These are phyloP conservation scores for Verticillium nonalfalfae DNA, from an alignment of 2,329 filamentous ascomycete species.

Conservation along the genomic window DNA sequence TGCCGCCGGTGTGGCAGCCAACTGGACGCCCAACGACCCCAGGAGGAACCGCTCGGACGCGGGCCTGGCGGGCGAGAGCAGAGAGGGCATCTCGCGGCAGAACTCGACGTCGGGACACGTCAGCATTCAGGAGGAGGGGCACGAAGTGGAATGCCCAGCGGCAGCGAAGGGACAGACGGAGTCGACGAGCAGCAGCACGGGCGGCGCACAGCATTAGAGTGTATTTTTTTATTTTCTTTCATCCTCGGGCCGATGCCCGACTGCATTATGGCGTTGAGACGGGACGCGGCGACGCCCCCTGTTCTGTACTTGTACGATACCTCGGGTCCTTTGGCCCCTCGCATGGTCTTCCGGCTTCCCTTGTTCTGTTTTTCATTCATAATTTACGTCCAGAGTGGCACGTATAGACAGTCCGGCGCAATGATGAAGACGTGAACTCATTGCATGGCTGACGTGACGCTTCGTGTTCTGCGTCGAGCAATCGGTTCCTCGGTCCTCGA, in stretches of 20 bases:
- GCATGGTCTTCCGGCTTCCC: background rate
- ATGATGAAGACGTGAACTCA: no score
- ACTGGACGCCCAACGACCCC: constrained; percentile 67
- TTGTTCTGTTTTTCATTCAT: background rate
- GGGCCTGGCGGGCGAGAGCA: constrained; percentile 6
- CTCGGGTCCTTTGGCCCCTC: background rate
- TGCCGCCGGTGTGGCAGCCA: constrained; percentile 67
- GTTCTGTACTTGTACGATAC: constrained; percentile 3
- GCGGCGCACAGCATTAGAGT: background rate
- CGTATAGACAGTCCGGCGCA: no score
- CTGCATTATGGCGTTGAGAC: background rate
- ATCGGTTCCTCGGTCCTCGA: no score
- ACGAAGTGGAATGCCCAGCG: background rate
- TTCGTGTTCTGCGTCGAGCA: no score
- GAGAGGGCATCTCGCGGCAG: background rate
- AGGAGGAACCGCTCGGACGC: constrained; percentile 13
- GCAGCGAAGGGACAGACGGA: background rate
- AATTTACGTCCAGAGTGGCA: no score
- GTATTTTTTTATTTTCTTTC: background rate
- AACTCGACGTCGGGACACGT: constrained; percentile 1
- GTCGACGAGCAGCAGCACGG: background rate
- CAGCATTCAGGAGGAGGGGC: background rate
- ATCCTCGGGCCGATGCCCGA: background rate
- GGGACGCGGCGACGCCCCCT: background rate
- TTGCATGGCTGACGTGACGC: no score